Evolutionary conservation across 148 eudicot species (phyloP), one percentile per base, ranked within the genome.

Genomic region (Spergularia bocconei): DNA sequence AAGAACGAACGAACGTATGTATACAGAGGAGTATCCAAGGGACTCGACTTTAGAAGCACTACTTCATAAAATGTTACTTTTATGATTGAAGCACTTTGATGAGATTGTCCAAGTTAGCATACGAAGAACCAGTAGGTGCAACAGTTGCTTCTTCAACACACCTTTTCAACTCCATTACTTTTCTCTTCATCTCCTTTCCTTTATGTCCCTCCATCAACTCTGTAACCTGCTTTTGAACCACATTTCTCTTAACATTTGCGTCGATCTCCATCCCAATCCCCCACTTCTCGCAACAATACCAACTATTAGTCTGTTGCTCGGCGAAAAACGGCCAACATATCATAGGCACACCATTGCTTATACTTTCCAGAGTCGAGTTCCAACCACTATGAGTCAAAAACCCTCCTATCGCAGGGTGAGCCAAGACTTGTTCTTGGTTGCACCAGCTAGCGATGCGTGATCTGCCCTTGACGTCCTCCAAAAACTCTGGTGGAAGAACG

Each of bases 321-420:
- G 82, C 78, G 53, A 83, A 83, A 51, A 79, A 83, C 21, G 85
- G 82, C 85, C 85, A 83, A 33, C 82, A 83, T 0, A 83, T 36
- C 63, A 79, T 62, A 16, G 85, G 82, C 71, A 82, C 80, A 4
- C 77, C 85, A 11, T 67, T 67, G 11, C 17, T 52, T 1, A 82
- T 51, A 53, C 69, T 82, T 50, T 82, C 85, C 14, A 71, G 0
- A 0, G 65, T 72, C 10, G 82, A 82, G 63, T 82, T 82, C 85
- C 85, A 79, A 5, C 82, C 85, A 76, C 77, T 55, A 11, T 82
- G 85, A 0, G 85, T 82, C 56, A 82, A 47, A 73, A 82, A 82
- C n/a, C 77, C 80, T 0, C 82, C 80, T 11, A 82, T 16, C 0
- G 80, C 85, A 0, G 62, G 77, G 57, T 82, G 85, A 6, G 60